These are phyloP conservation scores for Macrotyloma uniflorum DNA, from an alignment of 306 rosid species.

Conservation along the genomic window DNA sequence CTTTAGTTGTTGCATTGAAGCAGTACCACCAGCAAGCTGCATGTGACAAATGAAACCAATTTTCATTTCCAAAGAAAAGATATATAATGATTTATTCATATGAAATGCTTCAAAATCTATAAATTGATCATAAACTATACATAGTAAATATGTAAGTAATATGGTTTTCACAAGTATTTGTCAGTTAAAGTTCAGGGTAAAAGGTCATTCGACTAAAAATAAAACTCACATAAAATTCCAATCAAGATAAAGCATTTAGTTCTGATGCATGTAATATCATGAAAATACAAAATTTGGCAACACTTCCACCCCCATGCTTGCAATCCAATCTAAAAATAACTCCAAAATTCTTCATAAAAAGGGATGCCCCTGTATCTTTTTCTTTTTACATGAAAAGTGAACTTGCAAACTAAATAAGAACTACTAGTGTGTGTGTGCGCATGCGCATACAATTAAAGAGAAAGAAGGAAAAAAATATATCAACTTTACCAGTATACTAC, in stretches of 20 bases:
- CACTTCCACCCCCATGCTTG: not conserved
- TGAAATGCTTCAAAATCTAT: slow-evolving; percentile 20
- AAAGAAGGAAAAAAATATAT: slow-evolving; percentile 21
- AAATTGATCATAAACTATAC: slow-evolving; percentile 12
- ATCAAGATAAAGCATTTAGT: not conserved
- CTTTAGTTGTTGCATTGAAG: slow-evolving; percentile 98
- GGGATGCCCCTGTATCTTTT: not conserved
- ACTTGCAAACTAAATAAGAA: slow-evolving; percentile 18
- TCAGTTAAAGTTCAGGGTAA: not conserved
- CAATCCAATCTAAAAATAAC: slow-evolving; percentile 3
- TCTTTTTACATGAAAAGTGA: slow-evolving; percentile 8
- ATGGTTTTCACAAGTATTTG: slow-evolving; percentile 19
- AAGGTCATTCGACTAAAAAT: slow-evolving; percentile 2
- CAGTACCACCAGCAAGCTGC: slow-evolving; percentile 99
- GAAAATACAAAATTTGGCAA: not conserved
- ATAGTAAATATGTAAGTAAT: not conserved
- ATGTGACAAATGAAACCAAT: slow-evolving; percentile 36
- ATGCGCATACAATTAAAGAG: not conserved
- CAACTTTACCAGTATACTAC: slow-evolving; percentile 87
- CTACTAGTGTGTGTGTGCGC: not conserved
- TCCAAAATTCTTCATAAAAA: not conserved
- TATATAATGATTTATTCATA: not conserved
- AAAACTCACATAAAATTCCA: slow-evolving; percentile 18
- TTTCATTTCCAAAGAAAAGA: not conserved
- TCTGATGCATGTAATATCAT: not conserved